Conservation (phyloP, 2,329 filamentous ascomycete genomes). For the Trichoderma hamatum region DNA sequence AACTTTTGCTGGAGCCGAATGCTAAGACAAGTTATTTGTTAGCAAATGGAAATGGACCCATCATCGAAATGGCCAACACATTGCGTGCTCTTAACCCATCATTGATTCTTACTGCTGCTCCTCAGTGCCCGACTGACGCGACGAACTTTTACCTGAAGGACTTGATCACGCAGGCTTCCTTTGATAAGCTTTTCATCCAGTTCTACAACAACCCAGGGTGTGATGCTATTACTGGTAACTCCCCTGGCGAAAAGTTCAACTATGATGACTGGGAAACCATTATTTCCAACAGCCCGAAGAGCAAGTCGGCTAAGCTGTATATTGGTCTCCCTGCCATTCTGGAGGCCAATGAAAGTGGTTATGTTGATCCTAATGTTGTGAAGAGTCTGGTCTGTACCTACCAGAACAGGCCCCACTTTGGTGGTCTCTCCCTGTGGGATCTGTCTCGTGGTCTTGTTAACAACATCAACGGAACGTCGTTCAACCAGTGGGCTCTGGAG, state of each 20-base stretch:
- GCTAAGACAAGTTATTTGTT: neutral
- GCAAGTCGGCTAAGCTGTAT: conserved; percentile 49
- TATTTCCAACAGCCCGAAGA: conserved; percentile 40
- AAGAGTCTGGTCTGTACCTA: conserved; percentile 46
- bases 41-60: conserved; percentile 42
- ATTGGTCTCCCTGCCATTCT: conserved; percentile 47
- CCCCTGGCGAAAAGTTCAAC: conserved; percentile 44
- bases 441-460: conserved; percentile 42
- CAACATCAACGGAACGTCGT: conserved; percentile 40
- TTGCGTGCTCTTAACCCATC: conserved; percentile 39
- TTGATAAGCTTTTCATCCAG: conserved; percentile 51
- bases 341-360: conserved; percentile 37
- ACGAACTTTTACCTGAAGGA: conserved; percentile 40
- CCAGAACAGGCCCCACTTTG: conserved; percentile 45
- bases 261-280: conserved; percentile 47
- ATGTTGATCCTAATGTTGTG: conserved; percentile 41
- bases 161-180: conserved; percentile 45
- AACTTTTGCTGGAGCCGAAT: neutral
- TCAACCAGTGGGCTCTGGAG: conserved; percentile 43
- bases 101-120: conserved; percentile 48
- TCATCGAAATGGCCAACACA: conserved; percentile 44
- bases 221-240: conserved; percentile 39
- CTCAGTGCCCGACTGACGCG: conserved; percentile 46
- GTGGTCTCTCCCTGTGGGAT: conserved; percentile 53
- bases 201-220: conserved; percentile 54